Conservation (phyloP, 257 asterid species). For the Anisodus acutangulus region DNA sequence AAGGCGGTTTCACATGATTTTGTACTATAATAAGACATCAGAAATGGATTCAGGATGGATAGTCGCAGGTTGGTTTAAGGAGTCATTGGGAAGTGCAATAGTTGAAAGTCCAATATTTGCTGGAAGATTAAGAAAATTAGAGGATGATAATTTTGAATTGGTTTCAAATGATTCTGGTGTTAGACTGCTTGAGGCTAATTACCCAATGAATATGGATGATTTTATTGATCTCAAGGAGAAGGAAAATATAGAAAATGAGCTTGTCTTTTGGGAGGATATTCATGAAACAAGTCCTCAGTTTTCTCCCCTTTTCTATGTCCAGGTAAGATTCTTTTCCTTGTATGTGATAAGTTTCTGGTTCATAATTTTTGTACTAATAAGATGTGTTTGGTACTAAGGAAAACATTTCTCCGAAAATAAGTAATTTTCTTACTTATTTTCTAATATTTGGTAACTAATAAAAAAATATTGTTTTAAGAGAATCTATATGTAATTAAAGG, state of each 20-base stretch:
- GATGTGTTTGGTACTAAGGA: too few species aligned
- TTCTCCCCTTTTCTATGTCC: slow-evolving; percentile 71
- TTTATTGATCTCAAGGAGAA: slow-evolving; percentile 47
- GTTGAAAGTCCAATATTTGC: slow-evolving; percentile 42
- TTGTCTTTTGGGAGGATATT: slow-evolving; percentile 73
- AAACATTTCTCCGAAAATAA: too few species aligned
- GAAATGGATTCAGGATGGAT: slow-evolving; percentile 57
- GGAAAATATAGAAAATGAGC: slow-evolving; percentile 41
- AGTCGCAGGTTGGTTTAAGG: slow-evolving; percentile 63
- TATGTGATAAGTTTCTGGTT: too few species aligned
- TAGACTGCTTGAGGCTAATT: slow-evolving; percentile 56
- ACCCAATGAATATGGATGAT: slow-evolving; percentile 46
- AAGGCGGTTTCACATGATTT: slow-evolving; percentile 47
- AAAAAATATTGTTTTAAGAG: too few species aligned
- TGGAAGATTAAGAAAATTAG: slow-evolving; percentile 54
- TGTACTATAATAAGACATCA: slow-evolving; percentile 50
- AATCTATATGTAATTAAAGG: too few species aligned
- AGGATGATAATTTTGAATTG: slow-evolving; percentile 36
- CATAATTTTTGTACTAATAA: too few species aligned
- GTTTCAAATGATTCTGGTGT: slow-evolving; percentile 67
- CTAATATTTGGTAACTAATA: too few species aligned
- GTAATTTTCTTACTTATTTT: too few species aligned
- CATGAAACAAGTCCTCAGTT: slow-evolving; percentile 52
- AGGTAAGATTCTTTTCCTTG: slow-evolving; percentile 41
- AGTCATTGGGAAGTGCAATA: slow-evolving; percentile 61